Evolutionary conservation across 2,329 filamentous ascomycete species (phyloP), one percentile per base, ranked within the genome.

Genomic region (Lachnellula suecica): DNA sequence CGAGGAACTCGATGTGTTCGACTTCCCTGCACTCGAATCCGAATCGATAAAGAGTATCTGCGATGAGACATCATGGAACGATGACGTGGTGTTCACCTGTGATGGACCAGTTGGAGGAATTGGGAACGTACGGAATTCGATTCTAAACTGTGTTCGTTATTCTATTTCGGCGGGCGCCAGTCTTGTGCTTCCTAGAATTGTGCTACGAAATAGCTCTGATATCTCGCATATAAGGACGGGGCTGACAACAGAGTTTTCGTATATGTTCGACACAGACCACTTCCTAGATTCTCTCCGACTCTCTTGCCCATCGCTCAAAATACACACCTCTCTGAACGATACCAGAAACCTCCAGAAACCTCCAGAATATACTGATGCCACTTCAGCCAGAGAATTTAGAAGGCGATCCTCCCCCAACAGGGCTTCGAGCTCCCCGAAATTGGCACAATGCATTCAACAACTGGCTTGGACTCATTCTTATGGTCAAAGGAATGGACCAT

Each of bases 91-190:
- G 6, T 62, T 66, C 47, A 63, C 60, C 10, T 67, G 65, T 52
- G 54, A 52, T 38, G 52, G 62, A 25, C 59, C 57, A 24, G 52
- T 55, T n/a, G 63, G 64, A 27, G 65, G 65, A 7, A 53, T 67
- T 11, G 61, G 63, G 8, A 66, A 65, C 43, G 50, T 66, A 22
- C 62, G 64, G 20, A 67, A 66, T 47, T 64, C 60, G 31, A 59
- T 66, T 24, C 50, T 62, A 19, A 62, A 56, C 34, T 62, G 60
- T 44, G 49, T 61, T 31, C 54, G 60, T 4, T 61, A 61, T 45
- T 46, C 56, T 35, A 62, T 66, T 44, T 56, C 54, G n/a, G 60
- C 62, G 13, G 64, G 64, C 20, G 64, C 56, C 13, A 49, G 48
- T 13, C 34, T 64, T 20, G 56, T 58, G 2, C 24, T 61, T 40